Base-by-base conservation (phyloP, 2,329 filamentous ascomycete genomes). In the Scytalidium sp. region DNA sequence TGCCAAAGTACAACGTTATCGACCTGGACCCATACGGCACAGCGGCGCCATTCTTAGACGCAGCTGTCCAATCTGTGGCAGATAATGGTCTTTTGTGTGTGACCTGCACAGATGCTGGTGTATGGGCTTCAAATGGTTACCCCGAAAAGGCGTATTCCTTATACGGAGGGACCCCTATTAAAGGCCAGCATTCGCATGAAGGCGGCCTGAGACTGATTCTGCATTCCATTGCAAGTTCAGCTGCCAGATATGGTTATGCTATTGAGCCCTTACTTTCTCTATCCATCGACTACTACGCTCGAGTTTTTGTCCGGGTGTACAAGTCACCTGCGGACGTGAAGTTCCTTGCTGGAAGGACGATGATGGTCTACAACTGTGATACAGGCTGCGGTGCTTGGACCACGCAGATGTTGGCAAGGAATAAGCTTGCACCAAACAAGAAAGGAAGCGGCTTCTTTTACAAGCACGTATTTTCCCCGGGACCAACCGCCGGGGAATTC, bases 21-120 rank as follows among this genome's bases (percentile, higher is more conserved):
- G 94, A 99, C 66, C 79, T 99, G 23, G 94, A 99, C 66, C 94
- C 94, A 0, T 99, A 99, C 62, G 94, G 94, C 40, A 95, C 90
- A 0, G 94, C 93, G 1, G 90, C 89, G 9, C 88, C 90, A 1
- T 99, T 99, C 68, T 79, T 99, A 47, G 94, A 99, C 65, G 85
- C 90, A 1, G 91, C 94, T 1, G 76, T 99, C 8, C 92, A 97
- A 69, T 84, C 89, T 1, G 80, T 97, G 7, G 84, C 79, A 44
- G 81, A 87, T 56, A 90, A 97, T 59, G 94, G 94, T 3, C 76
- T 99, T 36, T 78, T 99, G 3, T 97, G 92, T 66, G 88, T 99
- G 4, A 99, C 94, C 2, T 99, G 94, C 70, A 99, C 94, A 0
- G 94, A 99, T 67, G 92, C 93, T 9, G 91, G 88, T 9, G 90